phyloP scores from a whole-genome alignment of 139 green algal species.

The Tetraselmis chui region DNA sequence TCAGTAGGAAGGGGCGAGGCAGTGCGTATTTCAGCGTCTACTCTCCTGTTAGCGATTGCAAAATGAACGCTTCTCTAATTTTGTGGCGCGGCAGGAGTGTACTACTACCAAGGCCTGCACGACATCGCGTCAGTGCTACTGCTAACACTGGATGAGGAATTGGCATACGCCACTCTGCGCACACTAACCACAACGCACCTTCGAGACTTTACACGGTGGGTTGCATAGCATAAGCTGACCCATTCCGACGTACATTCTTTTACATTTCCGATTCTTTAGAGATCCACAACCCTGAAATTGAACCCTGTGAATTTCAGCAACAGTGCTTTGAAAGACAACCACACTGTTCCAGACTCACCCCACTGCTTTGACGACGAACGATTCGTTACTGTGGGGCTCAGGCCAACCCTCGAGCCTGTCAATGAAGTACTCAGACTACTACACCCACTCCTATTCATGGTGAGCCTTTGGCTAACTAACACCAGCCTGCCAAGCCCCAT shows the following conservation, averaged over 20 bases:
- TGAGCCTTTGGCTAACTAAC: no score
- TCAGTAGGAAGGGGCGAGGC: no score
- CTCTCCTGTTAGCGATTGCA: no score
- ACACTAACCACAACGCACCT: constrained; percentile 51
- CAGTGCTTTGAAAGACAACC: no score
- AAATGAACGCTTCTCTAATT: no score
- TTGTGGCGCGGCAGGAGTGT: constrained; percentile 19
- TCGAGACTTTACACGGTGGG: constrained; percentile 64
- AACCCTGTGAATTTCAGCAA: no score
- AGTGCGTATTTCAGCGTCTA: no score
- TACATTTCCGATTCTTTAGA: no score
- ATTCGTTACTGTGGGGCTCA: constrained; percentile 1
- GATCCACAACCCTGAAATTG: no score
- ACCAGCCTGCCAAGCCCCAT: no score
- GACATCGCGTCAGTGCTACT: constrained; percentile 83
- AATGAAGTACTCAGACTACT: constrained; percentile 58
- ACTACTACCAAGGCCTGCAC: constrained; percentile 86
- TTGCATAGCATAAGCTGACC: background rate
- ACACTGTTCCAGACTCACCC: no score
- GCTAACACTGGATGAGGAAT: constrained; percentile 40
- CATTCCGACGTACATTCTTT: background rate
- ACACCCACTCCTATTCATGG: constrained; percentile 43
- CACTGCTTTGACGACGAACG: no score
- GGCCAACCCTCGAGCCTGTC: constrained; percentile 53
- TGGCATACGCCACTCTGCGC: constrained; percentile 49